A percentile compares a stretch with the other conserved stretches of the same genome.
Evolutionary conservation across 1,284 basidiomycete genomes (phyloP).

Genomic region (Amylostereum chailletii): DNA sequence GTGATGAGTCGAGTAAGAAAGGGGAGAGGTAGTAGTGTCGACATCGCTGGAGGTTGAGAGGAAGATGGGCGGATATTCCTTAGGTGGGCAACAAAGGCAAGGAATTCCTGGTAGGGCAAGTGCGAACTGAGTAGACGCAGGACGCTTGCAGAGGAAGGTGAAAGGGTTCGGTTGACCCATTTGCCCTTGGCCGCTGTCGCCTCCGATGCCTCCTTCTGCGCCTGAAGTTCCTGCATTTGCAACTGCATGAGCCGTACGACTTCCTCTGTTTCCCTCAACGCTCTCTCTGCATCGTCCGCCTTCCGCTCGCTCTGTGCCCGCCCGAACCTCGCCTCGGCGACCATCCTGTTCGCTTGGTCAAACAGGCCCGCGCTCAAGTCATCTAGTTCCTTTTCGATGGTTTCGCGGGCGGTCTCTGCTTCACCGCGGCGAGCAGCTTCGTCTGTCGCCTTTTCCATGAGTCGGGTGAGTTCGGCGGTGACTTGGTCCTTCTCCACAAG

Average conservation of each 20-base stretch:
- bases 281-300: slow-evolving; percentile 71
- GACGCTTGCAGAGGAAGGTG: slow-evolving; percentile 4
- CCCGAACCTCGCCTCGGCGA: slow-evolving; percentile 81
- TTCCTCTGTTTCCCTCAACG: slow-evolving; percentile 79
- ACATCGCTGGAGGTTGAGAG: slow-evolving; percentile 52
- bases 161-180: slow-evolving; percentile 38
- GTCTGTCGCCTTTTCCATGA: slow-evolving; percentile 92
- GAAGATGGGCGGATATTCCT: slow-evolving; percentile 61
- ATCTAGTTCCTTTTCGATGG: slow-evolving; percentile 87
- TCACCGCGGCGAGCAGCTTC: slow-evolving; percentile 88
- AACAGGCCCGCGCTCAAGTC: slow-evolving; percentile 88
- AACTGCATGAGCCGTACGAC: slow-evolving; percentile 78
- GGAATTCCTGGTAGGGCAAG: slow-evolving; percentile 81
- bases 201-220: slow-evolving; percentile 53
- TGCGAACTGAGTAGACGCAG: slow-evolving; percentile 57
- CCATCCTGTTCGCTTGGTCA: slow-evolving; percentile 87
- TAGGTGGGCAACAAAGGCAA: slow-evolving; percentile 76
- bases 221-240: slow-evolving; percentile 70
- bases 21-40: slow-evolving; percentile 68
- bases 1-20: slow-evolving; percentile 76
- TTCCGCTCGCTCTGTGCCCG: slow-evolving; percentile 76
- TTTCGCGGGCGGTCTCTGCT: slow-evolving; percentile 76
- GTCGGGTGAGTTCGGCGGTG: slow-evolving; percentile 82
- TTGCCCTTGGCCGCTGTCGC: slow-evolving; percentile 53
- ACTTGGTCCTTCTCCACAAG: slow-evolving; percentile 91